Base-by-base conservation (phyloP, 345 rosid genomes). In the Erodium maritimum region DNA sequence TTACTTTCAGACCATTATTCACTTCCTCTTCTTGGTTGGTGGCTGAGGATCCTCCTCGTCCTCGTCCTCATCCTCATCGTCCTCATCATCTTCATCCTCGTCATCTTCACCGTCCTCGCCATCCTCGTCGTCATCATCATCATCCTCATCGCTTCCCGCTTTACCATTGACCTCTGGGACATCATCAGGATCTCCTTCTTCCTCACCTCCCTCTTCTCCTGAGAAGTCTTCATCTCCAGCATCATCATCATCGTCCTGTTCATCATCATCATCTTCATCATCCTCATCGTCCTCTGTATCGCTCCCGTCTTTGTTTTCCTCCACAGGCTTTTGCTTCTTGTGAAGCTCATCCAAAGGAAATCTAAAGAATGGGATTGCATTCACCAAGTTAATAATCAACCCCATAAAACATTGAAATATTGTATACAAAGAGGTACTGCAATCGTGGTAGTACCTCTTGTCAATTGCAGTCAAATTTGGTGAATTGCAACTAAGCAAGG, bases 201-300 rank as follows among this genome's bases (percentile, higher is more conserved):
- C 54, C 10, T 21, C 54, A 5, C 20, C 54, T n/a, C 48, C 48
- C 17, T 51, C 54, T 17, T 51, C 54, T 4, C 58, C 58, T 4
- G 54, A 51, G 19, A 51, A 51, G n/a, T 51, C 54, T 19, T 51
- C 54, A 51, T 51, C 54, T 17, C 54, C 54, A 17, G 54, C 54
- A 51, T 51, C 54, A 51, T 51, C 54, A 51, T 51, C 54, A 8
- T n/a, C 20, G 19, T 51, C 19, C 5, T 51, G 10, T 3, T 17
- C 20, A 51, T 51, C 54, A 5, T 51, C 54, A 5, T 17, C 54
- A 5, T 51, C 54, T 5, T 51, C 54, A n/a, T 51, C 54, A 17
- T 51, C 54, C 9, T 51, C 54, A 19, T 51, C 54, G n/a, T 51
- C 54, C 19, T 51, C 54, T 51, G 54, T 51, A 51, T 51, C 54